Conservation (phyloP, 2,329 filamentous ascomycete genomes). For the Phaeoacremonium minimum region DNA sequence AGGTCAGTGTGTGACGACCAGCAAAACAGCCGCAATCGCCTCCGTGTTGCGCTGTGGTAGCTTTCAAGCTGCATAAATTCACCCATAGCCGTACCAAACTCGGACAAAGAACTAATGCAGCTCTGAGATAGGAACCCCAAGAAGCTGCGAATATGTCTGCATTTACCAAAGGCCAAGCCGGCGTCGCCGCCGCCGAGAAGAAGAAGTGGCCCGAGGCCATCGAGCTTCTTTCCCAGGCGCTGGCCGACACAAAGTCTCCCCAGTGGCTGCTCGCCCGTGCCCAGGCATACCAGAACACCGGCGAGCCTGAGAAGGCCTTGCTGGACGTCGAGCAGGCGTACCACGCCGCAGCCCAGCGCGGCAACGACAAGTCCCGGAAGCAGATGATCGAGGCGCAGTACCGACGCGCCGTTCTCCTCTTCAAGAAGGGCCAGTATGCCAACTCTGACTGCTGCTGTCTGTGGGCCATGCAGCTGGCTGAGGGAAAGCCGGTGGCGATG, state of each 20-base stretch:
- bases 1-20: no score
- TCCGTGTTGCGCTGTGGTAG: no score
- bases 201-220: conserved; percentile 67
- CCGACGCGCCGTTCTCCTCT: conserved; percentile 71
- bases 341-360: conserved; percentile 59
- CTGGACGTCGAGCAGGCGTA: conserved; percentile 66
- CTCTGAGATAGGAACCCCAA: no score
- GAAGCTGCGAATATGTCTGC: conserved; percentile 44
- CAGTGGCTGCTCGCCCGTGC: conserved; percentile 79
- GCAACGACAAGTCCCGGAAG: conserved; percentile 53
- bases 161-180: conserved; percentile 47
- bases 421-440: conserved; percentile 64
- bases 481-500: conserved; percentile 29
- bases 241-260: conserved; percentile 63
- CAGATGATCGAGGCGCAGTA: conserved; percentile 79
- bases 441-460: conserved; percentile 70
- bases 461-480: conserved; percentile 43
- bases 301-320: conserved; percentile 60
- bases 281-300: conserved; percentile 67
- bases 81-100: no score
- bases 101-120: no score
- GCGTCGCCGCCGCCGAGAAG: conserved; percentile 59
- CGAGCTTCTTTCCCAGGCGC: conserved; percentile 60
- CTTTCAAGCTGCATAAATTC: no score
- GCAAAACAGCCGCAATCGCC: no score